These are phyloP conservation scores for Brettanomyces naardenensis DNA, from an alignment of 805 yeast species.

Conservation along the genomic window DNA sequence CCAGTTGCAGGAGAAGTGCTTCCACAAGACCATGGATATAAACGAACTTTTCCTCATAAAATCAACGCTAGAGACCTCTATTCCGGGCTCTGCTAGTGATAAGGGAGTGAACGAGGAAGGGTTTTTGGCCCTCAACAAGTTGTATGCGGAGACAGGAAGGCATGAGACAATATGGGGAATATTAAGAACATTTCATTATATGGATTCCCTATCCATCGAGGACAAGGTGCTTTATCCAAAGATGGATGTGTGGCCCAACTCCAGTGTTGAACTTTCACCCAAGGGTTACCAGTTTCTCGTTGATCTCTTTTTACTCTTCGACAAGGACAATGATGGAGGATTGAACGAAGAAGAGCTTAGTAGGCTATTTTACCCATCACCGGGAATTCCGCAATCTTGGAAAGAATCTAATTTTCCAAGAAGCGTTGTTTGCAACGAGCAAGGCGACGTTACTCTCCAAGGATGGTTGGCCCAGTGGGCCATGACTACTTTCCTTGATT, in stretches of 20 bases:
- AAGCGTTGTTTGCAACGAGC: constrained; percentile 83
- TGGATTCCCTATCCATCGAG: constrained; percentile 80
- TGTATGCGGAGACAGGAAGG: constrained; percentile 84
- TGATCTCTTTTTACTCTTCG: constrained; percentile 80
- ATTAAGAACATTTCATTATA: constrained; percentile 77
- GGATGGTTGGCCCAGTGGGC: constrained; percentile 99
- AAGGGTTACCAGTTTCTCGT: constrained; percentile 87
- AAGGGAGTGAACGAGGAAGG: constrained; percentile 68
- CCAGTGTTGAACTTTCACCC: constrained; percentile 89
- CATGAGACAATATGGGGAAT: constrained; percentile 98
- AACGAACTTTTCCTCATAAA: constrained; percentile 41
- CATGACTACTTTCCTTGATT: constrained; percentile 85
- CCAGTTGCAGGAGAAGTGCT: constrained; percentile 66
- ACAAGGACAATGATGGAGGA: constrained; percentile 96
- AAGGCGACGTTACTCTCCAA: constrained; percentile 84
- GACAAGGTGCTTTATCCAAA: constrained; percentile 76
- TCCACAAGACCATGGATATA: constrained; percentile 42
- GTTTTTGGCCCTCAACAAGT: constrained; percentile 66
- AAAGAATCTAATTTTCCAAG: constrained; percentile 75
- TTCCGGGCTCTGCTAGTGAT: constrained; percentile 24
- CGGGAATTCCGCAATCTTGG: constrained; percentile 90
- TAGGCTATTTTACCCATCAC: constrained; percentile 76
- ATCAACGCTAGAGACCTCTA: constrained; percentile 21
- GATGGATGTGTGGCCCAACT: constrained; percentile 60
- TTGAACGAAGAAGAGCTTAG: constrained; percentile 64